phyloP scores from a whole-genome alignment of 192 early-diverging fungal species.

The Piromyces finnis region DNA sequence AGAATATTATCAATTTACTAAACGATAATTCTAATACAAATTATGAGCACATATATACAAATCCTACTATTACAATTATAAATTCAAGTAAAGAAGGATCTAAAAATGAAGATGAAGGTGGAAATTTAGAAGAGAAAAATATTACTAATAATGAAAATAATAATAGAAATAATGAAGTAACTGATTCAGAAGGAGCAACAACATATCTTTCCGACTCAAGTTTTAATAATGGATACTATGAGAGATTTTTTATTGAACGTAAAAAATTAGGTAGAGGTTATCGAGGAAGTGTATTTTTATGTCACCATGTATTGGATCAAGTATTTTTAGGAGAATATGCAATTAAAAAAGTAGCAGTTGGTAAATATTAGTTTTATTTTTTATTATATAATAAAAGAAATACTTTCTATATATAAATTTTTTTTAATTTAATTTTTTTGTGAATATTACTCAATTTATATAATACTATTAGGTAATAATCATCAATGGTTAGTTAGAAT shows the following conservation, averaged over 20 bases:
- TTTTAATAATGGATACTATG: conserved; percentile 93
- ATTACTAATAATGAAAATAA: too few relatives aligned
- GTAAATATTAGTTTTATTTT: conserved; percentile 12
- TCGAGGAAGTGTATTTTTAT: conserved; percentile 78
- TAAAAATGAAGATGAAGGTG: too few relatives aligned
- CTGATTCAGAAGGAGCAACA: not conserved
- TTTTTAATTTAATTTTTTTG: not conserved
- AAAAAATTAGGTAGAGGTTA: conserved; percentile 75
- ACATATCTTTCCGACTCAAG: conserved; percentile 36
- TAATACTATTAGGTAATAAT: not conserved
- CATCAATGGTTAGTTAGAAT: conserved; percentile 67
- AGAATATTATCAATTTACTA: not conserved
- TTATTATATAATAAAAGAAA: too few relatives aligned
- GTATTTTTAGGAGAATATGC: conserved; percentile 54
- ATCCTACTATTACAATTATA: not conserved
- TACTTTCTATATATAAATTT: too few relatives aligned
- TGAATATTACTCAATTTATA: too few relatives aligned
- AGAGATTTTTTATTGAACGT: conserved; percentile 75
- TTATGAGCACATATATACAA: not conserved
- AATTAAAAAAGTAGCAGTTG: conserved; percentile 87
- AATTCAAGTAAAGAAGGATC: not conserved
- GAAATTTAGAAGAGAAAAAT: too few relatives aligned
- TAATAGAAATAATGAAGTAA: not conserved
- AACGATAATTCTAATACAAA: not conserved
- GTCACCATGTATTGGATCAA: conserved; percentile 35